Conservation (phyloP, 805 yeast genomes). For the Lipomyces sp. region DNA sequence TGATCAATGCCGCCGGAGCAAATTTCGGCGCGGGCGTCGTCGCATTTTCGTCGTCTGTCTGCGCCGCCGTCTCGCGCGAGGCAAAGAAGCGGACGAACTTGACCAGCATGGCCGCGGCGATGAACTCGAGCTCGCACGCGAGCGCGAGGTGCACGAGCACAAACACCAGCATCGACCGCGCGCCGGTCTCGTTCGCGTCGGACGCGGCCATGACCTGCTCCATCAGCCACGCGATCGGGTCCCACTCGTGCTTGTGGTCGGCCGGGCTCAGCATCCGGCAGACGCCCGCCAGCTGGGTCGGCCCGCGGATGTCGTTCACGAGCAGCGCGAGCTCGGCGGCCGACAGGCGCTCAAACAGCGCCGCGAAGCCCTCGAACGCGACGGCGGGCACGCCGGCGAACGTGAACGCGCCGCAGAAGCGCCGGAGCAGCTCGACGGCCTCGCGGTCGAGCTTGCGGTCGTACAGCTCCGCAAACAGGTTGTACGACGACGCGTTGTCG, state of each 20-base stretch:
- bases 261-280: conserved; percentile 9
- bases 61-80: not conserved
- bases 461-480: conserved; percentile 9
- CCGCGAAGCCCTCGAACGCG: conserved; percentile 5
- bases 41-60: not conserved
- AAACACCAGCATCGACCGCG: conserved; percentile 7
- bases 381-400: not conserved
- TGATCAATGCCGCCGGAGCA: conserved; percentile 1
- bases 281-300: conserved; percentile 1
- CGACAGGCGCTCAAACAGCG: not conserved
- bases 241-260: not conserved
- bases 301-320: not conserved
- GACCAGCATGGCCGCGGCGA: conserved; percentile 11
- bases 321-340: not conserved
- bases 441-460: not conserved
- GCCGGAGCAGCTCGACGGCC: not conserved
- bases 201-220: conserved; percentile 7
- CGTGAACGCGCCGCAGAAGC: conserved; percentile 6
- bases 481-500: conserved; percentile 11
- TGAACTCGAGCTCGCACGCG: conserved; percentile 5
- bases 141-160: conserved; percentile 15
- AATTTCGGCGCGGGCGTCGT: not conserved
- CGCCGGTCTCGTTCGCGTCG: not conserved
- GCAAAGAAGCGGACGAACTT: not conserved
- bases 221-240: conserved; percentile 13